Evolutionary conservation across 768 basidiomycete species (phyloP).

Genomic region (Trametes cinnabarina): DNA sequence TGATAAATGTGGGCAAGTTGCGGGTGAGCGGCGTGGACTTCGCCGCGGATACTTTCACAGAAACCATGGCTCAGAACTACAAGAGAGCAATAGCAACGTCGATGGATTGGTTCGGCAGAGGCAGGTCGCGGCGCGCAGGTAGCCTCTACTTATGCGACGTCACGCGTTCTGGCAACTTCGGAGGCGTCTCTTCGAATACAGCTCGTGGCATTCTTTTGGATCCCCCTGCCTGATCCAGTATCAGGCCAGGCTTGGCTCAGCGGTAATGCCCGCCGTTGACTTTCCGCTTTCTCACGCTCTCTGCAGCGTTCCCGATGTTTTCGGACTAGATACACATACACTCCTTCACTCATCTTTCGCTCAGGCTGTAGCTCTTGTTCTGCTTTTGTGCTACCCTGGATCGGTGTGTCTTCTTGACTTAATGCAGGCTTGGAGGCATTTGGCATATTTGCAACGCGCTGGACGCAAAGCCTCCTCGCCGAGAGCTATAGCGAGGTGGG

Average conservation of each 20-base stretch:
- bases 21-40: constrained; percentile 49
- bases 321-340: not conserved
- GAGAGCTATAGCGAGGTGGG: not conserved
- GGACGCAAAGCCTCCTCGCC: not conserved
- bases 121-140: too few relatives aligned
- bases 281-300: too few relatives aligned
- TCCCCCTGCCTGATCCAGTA: too few relatives aligned
- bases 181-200: too few relatives aligned
- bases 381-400: too few relatives aligned
- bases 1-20: constrained; percentile 49
- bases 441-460: not conserved
- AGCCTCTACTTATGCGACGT: not conserved
- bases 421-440: not conserved
- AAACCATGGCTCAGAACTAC: constrained; percentile 39
- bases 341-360: not conserved
- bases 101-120: too few relatives aligned
- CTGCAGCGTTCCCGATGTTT: not conserved
- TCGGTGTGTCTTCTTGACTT: not conserved
- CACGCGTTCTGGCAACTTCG: not conserved
- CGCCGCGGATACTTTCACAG: constrained; percentile 52
- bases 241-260: not conserved
- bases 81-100: not conserved
- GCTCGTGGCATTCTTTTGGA: too few relatives aligned
- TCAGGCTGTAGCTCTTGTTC: too few relatives aligned
- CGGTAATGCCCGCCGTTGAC: not conserved